These are phyloP conservation scores for Babesia caballi DNA, from an alignment of 169 alveolate genomes.

Conservation along the genomic window DNA sequence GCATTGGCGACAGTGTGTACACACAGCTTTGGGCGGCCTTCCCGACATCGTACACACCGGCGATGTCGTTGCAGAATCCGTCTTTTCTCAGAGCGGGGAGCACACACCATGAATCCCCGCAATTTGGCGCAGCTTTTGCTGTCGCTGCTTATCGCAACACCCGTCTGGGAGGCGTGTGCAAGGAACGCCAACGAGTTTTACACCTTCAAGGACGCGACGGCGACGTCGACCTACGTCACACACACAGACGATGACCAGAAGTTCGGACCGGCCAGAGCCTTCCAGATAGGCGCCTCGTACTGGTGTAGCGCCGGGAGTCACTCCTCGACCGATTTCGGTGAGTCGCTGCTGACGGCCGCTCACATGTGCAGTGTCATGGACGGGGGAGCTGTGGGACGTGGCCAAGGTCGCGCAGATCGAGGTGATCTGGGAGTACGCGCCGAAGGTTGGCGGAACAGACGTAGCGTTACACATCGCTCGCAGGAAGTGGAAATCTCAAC, in stretches of 20 bases:
- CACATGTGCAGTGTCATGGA: conserved; percentile 77
- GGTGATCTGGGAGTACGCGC: conserved; percentile 82
- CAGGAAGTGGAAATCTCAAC: conserved; percentile 79
- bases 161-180: background rate
- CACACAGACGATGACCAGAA: conserved; percentile 59
- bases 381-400: conserved; percentile 78
- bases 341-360: background rate
- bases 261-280: conserved; percentile 71
- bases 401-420: conserved; percentile 76
- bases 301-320: conserved; percentile 86
- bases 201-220: conserved; percentile 73
- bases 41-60: conserved; percentile 28
- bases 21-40: background rate
- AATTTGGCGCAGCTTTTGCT: background rate
- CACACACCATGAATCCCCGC: background rate
- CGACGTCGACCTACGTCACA: conserved; percentile 72
- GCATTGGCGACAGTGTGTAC: background rate
- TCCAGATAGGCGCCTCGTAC: conserved; percentile 82
- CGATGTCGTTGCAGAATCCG: conserved; percentile 5
- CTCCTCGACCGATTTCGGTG: conserved; percentile 74
- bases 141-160: conserved; percentile 17
- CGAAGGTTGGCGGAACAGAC: conserved; percentile 61
- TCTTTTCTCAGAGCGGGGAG: too few species aligned
- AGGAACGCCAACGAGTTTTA: conserved; percentile 74
- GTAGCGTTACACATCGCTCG: background rate